Conservation (phyloP, 768 basidiomycete species). For the Russula emetica region DNA sequence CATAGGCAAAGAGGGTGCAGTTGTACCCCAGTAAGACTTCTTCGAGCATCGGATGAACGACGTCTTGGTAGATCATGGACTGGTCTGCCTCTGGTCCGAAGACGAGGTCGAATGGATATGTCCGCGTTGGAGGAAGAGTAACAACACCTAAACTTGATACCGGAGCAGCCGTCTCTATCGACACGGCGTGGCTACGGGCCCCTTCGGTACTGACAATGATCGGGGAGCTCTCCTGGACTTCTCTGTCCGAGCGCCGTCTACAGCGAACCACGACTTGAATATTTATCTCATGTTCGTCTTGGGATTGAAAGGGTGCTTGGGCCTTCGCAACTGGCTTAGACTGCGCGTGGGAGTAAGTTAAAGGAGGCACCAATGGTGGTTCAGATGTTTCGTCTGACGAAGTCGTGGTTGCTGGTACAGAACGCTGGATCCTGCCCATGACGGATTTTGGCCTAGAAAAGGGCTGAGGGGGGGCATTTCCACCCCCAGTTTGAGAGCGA, state of each 20-base stretch:
- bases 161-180: constrained; percentile 73
- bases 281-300: constrained; percentile 63
- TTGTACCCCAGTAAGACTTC: constrained; percentile 97
- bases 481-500: constrained; percentile 35
- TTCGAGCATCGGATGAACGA: constrained; percentile 87
- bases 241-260: constrained; percentile 78
- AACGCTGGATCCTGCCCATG: constrained; percentile 41
- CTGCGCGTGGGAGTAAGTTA: constrained; percentile 13
- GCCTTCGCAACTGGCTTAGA: constrained; percentile 27
- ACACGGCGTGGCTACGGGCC: constrained; percentile 68
- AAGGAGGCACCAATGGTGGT: constrained; percentile 3
- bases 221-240: constrained; percentile 81
- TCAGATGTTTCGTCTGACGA: constrained; percentile 30
- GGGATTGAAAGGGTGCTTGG: constrained; percentile 15
- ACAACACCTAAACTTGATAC: constrained; percentile 68
- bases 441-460: constrained; percentile 45
- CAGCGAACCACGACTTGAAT: constrained; percentile 94
- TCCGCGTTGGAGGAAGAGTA: constrained; percentile 69
- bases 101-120: constrained; percentile 92
- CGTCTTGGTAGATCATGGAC: constrained; percentile 87
- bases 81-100: constrained; percentile 98
- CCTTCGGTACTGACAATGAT: constrained; percentile 79
- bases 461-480: constrained; percentile 37
- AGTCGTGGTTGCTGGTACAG: constrained; percentile 29
- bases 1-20: constrained; percentile 96